A percentile compares a stretch with the other conserved stretches of the same genome.
Evolutionary conservation across 352 stramenopile species (phyloP).

Genomic region (Elongisporangium undulatum): DNA sequence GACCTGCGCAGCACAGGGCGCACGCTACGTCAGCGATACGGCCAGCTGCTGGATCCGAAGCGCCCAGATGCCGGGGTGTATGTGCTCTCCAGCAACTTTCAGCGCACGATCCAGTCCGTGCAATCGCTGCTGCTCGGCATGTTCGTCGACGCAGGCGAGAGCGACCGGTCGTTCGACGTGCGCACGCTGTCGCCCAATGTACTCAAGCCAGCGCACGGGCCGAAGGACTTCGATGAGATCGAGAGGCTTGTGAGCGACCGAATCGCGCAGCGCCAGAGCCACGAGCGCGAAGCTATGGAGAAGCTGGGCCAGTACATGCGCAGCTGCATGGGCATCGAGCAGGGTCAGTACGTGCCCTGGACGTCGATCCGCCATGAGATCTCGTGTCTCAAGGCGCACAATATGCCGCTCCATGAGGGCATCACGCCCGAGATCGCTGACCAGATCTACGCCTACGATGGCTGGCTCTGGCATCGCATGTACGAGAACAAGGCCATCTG

Average conservation of each 20-base stretch:
- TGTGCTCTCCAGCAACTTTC: conserved; percentile 44
- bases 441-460: conserved; percentile 33
- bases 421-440: conserved; percentile 38
- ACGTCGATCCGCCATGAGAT: conserved; percentile 43
- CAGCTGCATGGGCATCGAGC: conserved; percentile 20
- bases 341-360: conserved; percentile 28
- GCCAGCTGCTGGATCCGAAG: conserved; percentile 16
- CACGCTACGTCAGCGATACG: conserved; percentile 25
- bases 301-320: conserved; percentile 15
- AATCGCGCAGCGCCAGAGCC: conserved; percentile 4
- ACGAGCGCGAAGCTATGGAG: conserved; percentile 8
- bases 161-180: conserved; percentile 25
- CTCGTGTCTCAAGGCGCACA: conserved; percentile 36
- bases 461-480: conserved; percentile 52
- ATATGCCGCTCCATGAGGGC: conserved; percentile 34
- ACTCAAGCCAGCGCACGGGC: conserved; percentile 24
- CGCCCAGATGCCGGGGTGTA: conserved; percentile 15
- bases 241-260: conserved; percentile 24
- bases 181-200: conserved; percentile 34
- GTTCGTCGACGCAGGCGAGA: conserved; percentile 26
- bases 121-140: conserved; percentile 43
- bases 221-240: conserved; percentile 38
- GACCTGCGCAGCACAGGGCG: conserved; percentile 37
- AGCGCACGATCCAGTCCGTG: conserved; percentile 45
- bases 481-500: conserved; percentile 31